A percentile compares a stretch with the other conserved stretches of the same genome.
These are phyloP conservation scores for Telfairia occidentalis DNA, from an alignment of 331 rosid genomes.

Conservation along the genomic window DNA sequence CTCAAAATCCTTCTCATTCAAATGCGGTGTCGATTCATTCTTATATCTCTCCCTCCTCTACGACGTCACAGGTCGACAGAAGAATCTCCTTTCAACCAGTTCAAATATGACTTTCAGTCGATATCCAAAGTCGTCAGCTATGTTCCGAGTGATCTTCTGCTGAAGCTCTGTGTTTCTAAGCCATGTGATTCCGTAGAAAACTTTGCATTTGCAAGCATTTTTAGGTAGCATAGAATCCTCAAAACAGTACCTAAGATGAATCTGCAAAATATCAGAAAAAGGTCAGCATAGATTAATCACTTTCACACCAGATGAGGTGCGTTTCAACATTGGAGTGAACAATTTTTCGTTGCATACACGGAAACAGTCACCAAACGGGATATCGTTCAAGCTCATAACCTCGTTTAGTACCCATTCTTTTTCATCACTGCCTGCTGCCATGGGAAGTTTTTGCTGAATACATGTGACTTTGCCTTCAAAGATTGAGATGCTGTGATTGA, in stretches of 20 bases:
- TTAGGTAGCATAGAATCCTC: slow-evolving; percentile 21
- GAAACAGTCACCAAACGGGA: slow-evolving; percentile 40
- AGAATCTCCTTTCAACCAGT: slow-evolving; percentile 31
- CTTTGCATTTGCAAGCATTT: slow-evolving; percentile 48
- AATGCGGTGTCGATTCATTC: no score
- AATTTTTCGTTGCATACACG: background rate
- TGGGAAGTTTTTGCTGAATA: slow-evolving; percentile 42
- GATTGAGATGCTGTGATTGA: slow-evolving; percentile 36
- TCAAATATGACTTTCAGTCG: slow-evolving; percentile 35
- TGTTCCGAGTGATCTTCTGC: slow-evolving; percentile 46
- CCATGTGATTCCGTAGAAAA: slow-evolving; percentile 42
- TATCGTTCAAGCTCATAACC: slow-evolving; percentile 52
- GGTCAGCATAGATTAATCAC: background rate
- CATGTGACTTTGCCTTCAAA: slow-evolving; percentile 63
- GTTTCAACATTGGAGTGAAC: background rate
- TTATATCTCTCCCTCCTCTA: no score
- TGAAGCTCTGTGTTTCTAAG: slow-evolving; percentile 37
- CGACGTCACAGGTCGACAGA: no score
- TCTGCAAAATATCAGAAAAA: slow-evolving; percentile 24
- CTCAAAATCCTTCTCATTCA: no score
- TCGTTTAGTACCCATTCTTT: slow-evolving; percentile 67
- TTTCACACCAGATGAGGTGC: background rate
- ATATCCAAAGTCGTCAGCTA: slow-evolving; percentile 35
- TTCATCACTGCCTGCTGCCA: slow-evolving; percentile 15
- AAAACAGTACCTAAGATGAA: slow-evolving; percentile 48